A percentile compares a stretch with the other conserved stretches of the same genome.
Conservation (phyloP, 2,329 filamentous ascomycete species). For the Zasmidium cellare region DNA sequence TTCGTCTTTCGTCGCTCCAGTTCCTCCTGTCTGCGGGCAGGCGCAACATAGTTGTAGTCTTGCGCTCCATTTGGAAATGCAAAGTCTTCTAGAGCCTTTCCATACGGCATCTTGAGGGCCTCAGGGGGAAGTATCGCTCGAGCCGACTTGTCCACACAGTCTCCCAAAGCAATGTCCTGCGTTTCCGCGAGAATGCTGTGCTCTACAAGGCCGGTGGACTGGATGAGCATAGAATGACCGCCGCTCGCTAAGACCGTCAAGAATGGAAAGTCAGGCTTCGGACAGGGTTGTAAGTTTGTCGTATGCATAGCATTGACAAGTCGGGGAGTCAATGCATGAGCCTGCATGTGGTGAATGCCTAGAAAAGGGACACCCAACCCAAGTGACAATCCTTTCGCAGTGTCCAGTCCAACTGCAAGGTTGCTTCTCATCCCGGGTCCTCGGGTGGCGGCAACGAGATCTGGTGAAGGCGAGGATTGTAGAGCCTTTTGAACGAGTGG, state of each 20-base stretch:
- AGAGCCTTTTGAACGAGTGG: slow-evolving; percentile 64
- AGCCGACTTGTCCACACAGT: slow-evolving; percentile 84
- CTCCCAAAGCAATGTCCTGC: slow-evolving; percentile 82
- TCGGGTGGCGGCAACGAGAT: slow-evolving; percentile 85
- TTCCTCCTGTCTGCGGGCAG: slow-evolving; percentile 60
- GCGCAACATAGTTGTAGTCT: slow-evolving; percentile 60
- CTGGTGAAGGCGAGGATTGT: slow-evolving; percentile 51
- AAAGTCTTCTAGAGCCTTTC: slow-evolving; percentile 73
- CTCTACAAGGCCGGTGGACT: slow-evolving; percentile 65
- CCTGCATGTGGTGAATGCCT: slow-evolving; percentile 96
- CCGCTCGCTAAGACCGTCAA: slow-evolving; percentile 87
- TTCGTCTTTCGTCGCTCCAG: slow-evolving; percentile 46
- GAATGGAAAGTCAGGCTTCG: slow-evolving; percentile 71
- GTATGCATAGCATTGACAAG: slow-evolving; percentile 50
- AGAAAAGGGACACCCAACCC: slow-evolving; percentile 82
- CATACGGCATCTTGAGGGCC: slow-evolving; percentile 73
- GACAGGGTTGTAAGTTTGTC: not conserved
- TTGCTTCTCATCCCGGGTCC: slow-evolving; percentile 86
- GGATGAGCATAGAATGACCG: slow-evolving; percentile 84
- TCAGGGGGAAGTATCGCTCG: slow-evolving; percentile 69
- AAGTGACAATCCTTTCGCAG: slow-evolving; percentile 81
- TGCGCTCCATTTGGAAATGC: slow-evolving; percentile 61
- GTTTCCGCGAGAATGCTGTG: slow-evolving; percentile 75
- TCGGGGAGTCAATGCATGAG: slow-evolving; percentile 84
- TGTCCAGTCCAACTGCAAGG: slow-evolving; percentile 74